Percentiles rank a stretch among this genome's conserved stretches.
phyloP scores from a whole-genome alignment of 768 basidiomycete genomes.

The Baorangia bicolor region DNA sequence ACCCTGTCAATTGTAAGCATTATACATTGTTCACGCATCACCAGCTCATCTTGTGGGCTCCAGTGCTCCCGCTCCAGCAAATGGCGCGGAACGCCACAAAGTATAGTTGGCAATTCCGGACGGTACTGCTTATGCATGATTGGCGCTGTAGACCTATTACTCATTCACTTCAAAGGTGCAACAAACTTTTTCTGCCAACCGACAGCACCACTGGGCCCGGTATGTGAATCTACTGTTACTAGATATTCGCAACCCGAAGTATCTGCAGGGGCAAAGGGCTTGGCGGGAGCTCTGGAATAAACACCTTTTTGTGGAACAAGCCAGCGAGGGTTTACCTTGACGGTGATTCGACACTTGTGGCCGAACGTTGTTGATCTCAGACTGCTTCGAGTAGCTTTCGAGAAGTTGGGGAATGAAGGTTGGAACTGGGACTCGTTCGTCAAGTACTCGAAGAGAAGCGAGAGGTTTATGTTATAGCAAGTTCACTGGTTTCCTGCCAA shows the following conservation, averaged over 20 bases:
- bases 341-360: background rate
- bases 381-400: background rate
- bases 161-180: background rate
- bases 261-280: background rate
- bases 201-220: background rate
- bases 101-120: background rate
- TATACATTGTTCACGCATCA: background rate
- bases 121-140: background rate
- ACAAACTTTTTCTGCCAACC: background rate
- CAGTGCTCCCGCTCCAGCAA: background rate
- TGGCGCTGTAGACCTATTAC: background rate
- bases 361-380: background rate
- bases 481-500: background rate
- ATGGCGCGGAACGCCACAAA: background rate
- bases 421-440: conserved; percentile 5
- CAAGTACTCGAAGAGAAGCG: conserved; percentile 6
- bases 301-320: background rate
- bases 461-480: background rate
- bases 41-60: background rate
- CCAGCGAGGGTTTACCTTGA: background rate
- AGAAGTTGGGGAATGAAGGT: background rate
- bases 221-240: background rate
- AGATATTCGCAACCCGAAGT: background rate
- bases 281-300: background rate
- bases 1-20: background rate